Conservation (phyloP, 495 filamentous ascomycete genomes). For the Cryomyces minteri region DNA sequence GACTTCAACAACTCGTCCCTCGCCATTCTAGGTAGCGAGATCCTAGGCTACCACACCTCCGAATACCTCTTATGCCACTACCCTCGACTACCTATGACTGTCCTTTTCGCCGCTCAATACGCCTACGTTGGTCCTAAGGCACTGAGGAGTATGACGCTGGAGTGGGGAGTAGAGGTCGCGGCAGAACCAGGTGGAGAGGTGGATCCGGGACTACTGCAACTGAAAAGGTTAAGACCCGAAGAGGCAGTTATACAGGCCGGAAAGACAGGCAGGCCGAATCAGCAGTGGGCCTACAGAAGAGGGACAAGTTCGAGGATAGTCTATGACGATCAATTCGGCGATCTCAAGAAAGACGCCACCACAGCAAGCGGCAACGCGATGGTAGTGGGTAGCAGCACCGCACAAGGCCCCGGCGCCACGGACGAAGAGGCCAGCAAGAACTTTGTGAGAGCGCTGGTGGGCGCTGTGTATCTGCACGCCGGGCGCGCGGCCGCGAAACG, state of each 20-base stretch:
- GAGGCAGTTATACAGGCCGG: constrained; percentile 13
- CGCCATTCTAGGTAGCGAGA: constrained; percentile 58
- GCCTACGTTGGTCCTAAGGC: constrained; percentile 61
- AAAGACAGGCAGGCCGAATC: constrained; percentile 23
- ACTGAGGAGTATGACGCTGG: constrained; percentile 46
- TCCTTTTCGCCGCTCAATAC: constrained; percentile 66
- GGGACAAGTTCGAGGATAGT: constrained; percentile 52
- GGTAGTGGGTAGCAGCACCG: background rate
- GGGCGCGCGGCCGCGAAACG: constrained; percentile 48
- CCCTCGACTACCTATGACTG: constrained; percentile 69
- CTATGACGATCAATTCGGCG: constrained; percentile 66
- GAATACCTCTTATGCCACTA: constrained; percentile 76
- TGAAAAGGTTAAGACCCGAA: constrained; percentile 36
- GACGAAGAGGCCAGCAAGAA: constrained; percentile 30
- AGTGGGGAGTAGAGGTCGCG: constrained; percentile 83
- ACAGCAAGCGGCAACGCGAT: background rate
- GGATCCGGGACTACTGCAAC: constrained; percentile 85
- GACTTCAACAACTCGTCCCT: constrained; percentile 71
- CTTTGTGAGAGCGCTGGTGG: constrained; percentile 66
- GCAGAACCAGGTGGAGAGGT: constrained; percentile 76
- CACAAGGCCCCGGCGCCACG: constrained; percentile 11
- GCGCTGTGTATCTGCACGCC: constrained; percentile 66
- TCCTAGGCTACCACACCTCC: constrained; percentile 70
- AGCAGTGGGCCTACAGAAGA: constrained; percentile 41
- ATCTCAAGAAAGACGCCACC: constrained; percentile 17